phyloP scores from a whole-genome alignment of 768 basidiomycete genomes.

The Tricholoma terreum region DNA sequence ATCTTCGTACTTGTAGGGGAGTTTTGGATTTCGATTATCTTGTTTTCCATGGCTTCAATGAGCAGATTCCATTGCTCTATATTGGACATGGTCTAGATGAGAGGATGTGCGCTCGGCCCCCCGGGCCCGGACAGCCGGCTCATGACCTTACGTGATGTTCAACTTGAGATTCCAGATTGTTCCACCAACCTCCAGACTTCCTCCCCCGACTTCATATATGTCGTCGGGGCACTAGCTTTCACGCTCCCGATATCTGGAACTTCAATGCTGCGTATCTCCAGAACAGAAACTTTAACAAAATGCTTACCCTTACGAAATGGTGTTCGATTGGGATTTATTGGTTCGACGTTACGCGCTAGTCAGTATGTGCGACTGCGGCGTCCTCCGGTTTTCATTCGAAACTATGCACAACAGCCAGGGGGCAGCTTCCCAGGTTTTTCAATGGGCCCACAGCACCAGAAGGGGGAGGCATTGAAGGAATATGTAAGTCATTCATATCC shows the following conservation, averaged over 20 bases:
- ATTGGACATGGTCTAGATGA: too few species aligned
- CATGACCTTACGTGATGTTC: not conserved
- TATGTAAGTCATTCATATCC: conserved; percentile 35
- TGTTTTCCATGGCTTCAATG: not conserved
- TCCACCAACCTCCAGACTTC: not conserved
- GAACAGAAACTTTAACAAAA: not conserved
- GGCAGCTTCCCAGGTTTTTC: conserved; percentile 61
- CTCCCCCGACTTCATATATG: not conserved
- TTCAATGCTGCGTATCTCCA: not conserved
- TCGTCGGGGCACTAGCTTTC: not conserved
- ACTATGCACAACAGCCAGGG: conserved; percentile 48
- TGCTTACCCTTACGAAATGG: not conserved
- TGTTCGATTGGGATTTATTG: conserved; percentile 7
- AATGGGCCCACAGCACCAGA: conserved; percentile 60
- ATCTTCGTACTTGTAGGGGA: not conserved
- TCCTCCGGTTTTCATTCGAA: conserved; percentile 20
- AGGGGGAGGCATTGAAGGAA: conserved; percentile 86
- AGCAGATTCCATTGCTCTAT: too few species aligned
- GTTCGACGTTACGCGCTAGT: conserved; percentile 6
- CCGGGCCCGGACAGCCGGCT: not conserved
- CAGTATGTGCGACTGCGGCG: conserved; percentile 3
- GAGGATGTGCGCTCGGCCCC: too few species aligned
- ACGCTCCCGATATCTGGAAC: not conserved
- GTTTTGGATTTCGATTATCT: not conserved
- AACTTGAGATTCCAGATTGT: not conserved